Percentiles rank a stretch among this genome's conserved stretches.
Evolutionary conservation across 768 basidiomycete species (phyloP).

Genomic region (Coprinopsis sp.): DNA sequence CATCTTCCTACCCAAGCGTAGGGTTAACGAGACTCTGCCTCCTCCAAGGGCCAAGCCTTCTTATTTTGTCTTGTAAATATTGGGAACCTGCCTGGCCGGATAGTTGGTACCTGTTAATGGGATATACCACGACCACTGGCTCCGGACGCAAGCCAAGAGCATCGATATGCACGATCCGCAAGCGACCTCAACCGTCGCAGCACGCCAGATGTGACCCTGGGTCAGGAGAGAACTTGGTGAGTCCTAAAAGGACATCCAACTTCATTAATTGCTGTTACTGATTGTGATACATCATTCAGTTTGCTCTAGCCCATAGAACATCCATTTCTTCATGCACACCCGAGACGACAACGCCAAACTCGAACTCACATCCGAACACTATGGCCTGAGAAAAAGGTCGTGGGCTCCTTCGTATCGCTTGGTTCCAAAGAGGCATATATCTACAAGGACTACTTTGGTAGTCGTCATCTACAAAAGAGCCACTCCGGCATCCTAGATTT

Average conservation of each 20-base stretch:
- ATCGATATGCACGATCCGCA: conserved; percentile 93
- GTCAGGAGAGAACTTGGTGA: conserved; percentile 98
- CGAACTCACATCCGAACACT: conserved; percentile 89
- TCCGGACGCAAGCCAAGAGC: conserved; percentile 93
- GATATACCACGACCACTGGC: too few species aligned
- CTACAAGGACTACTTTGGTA: conserved; percentile 89
- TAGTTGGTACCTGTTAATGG: too few species aligned
- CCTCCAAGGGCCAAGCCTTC: too few species aligned
- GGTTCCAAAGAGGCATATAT: conserved; percentile 89
- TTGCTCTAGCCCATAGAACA: too few species aligned
- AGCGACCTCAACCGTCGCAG: conserved; percentile 96
- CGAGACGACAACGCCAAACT: too few species aligned
- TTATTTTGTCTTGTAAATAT: too few species aligned
- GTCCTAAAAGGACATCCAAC: conserved; percentile 89
- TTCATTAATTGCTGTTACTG: too few species aligned
- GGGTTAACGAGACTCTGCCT: too few species aligned
- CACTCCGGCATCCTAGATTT: conserved; percentile 83
- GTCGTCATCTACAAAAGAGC: conserved; percentile 93
- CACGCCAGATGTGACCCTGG: conserved; percentile 98
- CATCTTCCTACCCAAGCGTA: too few species aligned
- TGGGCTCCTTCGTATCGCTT: conserved; percentile 96
- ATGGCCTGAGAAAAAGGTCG: conserved; percentile 90
- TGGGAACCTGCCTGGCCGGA: too few species aligned
- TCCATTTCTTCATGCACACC: too few species aligned
- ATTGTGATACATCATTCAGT: too few species aligned